These are phyloP conservation scores for Sphagnum magellanicum DNA, from an alignment of 228 moss, liverwort and hornwort genomes.

Conservation along the genomic window DNA sequence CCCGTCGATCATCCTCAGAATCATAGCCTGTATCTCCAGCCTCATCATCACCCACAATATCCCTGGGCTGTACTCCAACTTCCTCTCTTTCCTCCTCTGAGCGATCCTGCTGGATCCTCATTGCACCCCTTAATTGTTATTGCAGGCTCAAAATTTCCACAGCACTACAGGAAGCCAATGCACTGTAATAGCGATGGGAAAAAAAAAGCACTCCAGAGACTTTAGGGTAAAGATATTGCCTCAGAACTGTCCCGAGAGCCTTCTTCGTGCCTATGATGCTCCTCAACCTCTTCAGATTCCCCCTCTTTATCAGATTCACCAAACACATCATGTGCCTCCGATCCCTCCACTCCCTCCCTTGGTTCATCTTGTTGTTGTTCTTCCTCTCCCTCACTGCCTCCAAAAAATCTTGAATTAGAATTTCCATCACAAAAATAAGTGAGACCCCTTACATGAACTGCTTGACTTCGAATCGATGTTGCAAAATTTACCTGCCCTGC, in stretches of 20 bases:
- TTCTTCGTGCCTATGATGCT: slow-evolving; percentile 44
- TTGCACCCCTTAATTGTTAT: not conserved
- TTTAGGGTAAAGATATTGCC: slow-evolving; percentile 18
- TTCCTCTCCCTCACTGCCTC: slow-evolving; percentile 53
- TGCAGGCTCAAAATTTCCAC: not conserved
- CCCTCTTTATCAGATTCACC: slow-evolving; percentile 95
- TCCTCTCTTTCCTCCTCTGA: slow-evolving; percentile 82
- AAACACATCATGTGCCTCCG: slow-evolving; percentile 86
- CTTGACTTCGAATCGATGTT: not conserved
- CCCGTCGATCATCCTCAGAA: slow-evolving; percentile 65
- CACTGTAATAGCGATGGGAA: not conserved
- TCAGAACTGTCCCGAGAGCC: slow-evolving; percentile 67
- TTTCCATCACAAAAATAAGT: not conserved
- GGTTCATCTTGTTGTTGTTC: slow-evolving; percentile 62
- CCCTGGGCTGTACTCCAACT: slow-evolving; percentile 50
- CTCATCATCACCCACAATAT: slow-evolving; percentile 49
- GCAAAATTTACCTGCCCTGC: slow-evolving; percentile 47
- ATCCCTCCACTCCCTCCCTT: slow-evolving; percentile 61
- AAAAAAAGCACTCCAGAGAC: no score
- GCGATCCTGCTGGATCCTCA: slow-evolving; percentile 45
- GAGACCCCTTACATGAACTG: not conserved
- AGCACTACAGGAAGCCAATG: not conserved
- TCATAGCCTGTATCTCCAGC: slow-evolving; percentile 57
- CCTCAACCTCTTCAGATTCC: slow-evolving; percentile 56
- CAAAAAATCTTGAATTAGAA: not conserved